Conservation (phyloP, 208 protist genomes). For the Trypanosoma conorhini region DNA sequence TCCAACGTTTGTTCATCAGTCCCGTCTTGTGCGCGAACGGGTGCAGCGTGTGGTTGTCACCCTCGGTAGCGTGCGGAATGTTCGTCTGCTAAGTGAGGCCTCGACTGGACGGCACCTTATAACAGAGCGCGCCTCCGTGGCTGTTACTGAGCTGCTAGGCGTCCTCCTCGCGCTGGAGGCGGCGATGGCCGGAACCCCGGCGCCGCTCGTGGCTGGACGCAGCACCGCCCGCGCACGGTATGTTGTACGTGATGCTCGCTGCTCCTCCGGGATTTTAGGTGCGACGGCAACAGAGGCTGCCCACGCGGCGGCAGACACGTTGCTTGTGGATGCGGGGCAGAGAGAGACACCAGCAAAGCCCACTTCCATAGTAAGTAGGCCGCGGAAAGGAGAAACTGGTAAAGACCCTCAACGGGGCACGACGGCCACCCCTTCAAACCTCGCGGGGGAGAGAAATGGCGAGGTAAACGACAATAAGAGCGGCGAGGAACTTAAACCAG, state of each 20-base stretch:
- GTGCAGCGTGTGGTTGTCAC: slow-evolving; percentile 19
- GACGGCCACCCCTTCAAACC: not conserved
- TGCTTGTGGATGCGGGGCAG: not conserved
- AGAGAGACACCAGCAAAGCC: not conserved
- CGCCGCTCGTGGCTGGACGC: not conserved
- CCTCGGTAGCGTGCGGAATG: slow-evolving; percentile 26
- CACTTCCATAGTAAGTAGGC: not conserved
- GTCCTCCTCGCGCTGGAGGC: slow-evolving; percentile 13
- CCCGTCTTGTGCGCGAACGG: slow-evolving; percentile 23
- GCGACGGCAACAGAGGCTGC: not conserved
- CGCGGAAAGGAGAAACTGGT: not conserved
- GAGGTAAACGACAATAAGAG: not conserved
- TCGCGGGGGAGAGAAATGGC: not conserved
- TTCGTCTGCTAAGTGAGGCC: slow-evolving; percentile 22
- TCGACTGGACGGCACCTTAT: slow-evolving; percentile 28
- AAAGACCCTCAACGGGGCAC: not conserved
- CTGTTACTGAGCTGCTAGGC: slow-evolving; percentile 25
- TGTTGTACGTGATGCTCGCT: not conserved
- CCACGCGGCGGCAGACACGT: not conserved
- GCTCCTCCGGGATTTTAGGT: not conserved
- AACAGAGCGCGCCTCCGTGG: slow-evolving; percentile 23
- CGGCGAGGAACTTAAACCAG: not conserved
- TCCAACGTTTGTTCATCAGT: slow-evolving; percentile 24
- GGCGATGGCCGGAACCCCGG: slow-evolving; percentile 11
- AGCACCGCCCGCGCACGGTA: not conserved